These are phyloP conservation scores for Solanum chilense DNA, from an alignment of 257 asterid genomes.

Conservation along the genomic window DNA sequence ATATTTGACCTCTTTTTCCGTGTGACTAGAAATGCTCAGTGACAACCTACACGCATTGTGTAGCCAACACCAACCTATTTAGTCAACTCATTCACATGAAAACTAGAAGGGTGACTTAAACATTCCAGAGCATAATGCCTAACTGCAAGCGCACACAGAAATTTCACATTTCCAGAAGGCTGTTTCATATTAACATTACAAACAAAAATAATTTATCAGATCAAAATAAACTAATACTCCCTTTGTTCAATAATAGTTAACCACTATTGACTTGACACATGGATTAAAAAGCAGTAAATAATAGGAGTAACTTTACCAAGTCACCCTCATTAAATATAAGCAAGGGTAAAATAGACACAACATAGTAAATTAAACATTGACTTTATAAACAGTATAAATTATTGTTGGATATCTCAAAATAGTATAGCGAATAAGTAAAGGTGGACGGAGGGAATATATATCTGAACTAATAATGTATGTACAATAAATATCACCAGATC, in stretches of 20 bases:
- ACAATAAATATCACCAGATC: neutral
- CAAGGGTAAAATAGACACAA: neutral
- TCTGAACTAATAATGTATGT: neutral
- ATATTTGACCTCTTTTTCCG: no score
- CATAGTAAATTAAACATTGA: neutral
- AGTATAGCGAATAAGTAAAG: neutral
- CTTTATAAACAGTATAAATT: no score
- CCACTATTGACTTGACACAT: no score
- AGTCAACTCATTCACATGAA: neutral
- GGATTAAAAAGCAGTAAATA: no score
- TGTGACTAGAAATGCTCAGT: neutral
- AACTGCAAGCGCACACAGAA: neutral
- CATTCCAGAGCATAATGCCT: neutral
- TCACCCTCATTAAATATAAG: no score
- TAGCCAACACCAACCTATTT: neutral
- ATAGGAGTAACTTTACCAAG: no score
- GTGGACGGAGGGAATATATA: neutral
- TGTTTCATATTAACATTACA: neutral
- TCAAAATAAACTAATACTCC: neutral
- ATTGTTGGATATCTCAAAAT: neutral
- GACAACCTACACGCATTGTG: neutral
- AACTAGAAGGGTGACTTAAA: neutral
- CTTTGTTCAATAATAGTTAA: no score
- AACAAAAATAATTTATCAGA: neutral
- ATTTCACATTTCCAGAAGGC: neutral